Conservation (phyloP, 2,329 filamentous ascomycete species). For the Hypoxylon sp. region DNA sequence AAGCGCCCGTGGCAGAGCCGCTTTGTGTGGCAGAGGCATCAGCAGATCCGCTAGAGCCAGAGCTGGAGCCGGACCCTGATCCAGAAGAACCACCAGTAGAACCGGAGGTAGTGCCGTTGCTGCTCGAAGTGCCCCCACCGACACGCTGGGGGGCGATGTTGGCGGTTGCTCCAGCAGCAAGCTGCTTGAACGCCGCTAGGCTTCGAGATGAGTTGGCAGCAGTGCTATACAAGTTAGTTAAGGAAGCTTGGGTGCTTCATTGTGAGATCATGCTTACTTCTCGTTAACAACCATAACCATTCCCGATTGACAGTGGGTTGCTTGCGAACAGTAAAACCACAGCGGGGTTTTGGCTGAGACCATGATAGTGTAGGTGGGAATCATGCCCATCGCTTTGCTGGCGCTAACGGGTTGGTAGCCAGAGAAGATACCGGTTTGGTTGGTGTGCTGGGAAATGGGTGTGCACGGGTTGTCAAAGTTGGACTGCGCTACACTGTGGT, state of each 20-base stretch:
- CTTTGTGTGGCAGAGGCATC: constrained; percentile 14
- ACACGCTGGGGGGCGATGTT: constrained; percentile 49
- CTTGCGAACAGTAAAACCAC: constrained; percentile 84
- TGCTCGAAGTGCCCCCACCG: constrained; percentile 48
- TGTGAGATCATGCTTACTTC: constrained; percentile 63
- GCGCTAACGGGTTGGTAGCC: constrained; percentile 74
- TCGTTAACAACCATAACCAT: constrained; percentile 84
- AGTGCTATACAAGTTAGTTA: constrained; percentile 53
- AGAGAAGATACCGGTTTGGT: constrained; percentile 72
- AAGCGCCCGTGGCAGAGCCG: constrained; percentile 7
- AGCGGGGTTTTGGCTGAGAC: constrained; percentile 77
- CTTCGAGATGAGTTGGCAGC: constrained; percentile 65
- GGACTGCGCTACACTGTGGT: constrained; percentile 85
- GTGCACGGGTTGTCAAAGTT: constrained; percentile 78
- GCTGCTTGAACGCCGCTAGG: constrained; percentile 61
- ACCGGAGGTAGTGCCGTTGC: constrained; percentile 35
- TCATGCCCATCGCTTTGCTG: constrained; percentile 60
- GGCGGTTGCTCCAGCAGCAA: constrained; percentile 53
- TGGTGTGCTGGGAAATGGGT: constrained; percentile 67
- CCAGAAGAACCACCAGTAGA: constrained; percentile 27
- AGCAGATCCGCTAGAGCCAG: constrained; percentile 25
- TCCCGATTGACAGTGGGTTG: constrained; percentile 77
- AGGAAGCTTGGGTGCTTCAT: background rate
- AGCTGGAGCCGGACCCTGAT: constrained; percentile 37
- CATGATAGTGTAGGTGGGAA: constrained; percentile 77